A percentile compares a stretch with the other conserved stretches of the same genome.
phyloP scores from a whole-genome alignment of 225 moss, liverwort and hornwort species.

The Thuidium tamariscinum region DNA sequence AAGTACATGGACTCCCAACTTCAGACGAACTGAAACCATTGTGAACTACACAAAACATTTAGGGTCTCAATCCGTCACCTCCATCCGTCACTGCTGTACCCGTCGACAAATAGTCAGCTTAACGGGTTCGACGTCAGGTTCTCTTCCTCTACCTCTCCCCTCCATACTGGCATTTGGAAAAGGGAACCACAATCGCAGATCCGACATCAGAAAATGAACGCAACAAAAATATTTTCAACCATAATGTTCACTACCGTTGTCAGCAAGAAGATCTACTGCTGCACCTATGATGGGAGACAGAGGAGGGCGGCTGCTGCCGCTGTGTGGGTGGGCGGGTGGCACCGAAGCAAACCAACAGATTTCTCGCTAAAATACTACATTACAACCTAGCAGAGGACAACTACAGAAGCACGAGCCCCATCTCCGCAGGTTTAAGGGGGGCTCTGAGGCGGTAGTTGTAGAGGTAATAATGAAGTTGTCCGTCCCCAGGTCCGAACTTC shows the following conservation, averaged over 20 bases:
- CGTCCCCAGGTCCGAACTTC: conserved; percentile 94
- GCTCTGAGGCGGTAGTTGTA: conserved; percentile 82
- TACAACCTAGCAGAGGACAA: background rate
- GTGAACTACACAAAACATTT: background rate
- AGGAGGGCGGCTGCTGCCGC: background rate
- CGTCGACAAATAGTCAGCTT: background rate
- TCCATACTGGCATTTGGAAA: background rate
- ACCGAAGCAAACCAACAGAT: background rate
- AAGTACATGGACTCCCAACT: background rate
- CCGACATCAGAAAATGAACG: background rate
- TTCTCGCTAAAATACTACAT: background rate
- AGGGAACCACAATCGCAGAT: background rate
- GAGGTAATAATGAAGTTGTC: conserved; percentile 92
- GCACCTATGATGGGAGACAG: background rate
- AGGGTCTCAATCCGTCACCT: background rate
- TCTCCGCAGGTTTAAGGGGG: conserved; percentile 67
- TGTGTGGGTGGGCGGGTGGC: background rate
- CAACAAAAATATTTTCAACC: background rate
- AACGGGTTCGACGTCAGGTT: background rate
- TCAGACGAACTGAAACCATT: background rate
- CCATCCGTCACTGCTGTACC: background rate
- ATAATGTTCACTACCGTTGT: background rate
- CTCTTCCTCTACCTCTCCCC: background rate
- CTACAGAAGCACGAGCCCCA: conserved; percentile 92
- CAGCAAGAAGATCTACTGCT: background rate